Evolutionary conservation across 1,284 basidiomycete species (phyloP), one percentile per base, ranked within the genome.

Genomic region (Ganoderma lingzhi): DNA sequence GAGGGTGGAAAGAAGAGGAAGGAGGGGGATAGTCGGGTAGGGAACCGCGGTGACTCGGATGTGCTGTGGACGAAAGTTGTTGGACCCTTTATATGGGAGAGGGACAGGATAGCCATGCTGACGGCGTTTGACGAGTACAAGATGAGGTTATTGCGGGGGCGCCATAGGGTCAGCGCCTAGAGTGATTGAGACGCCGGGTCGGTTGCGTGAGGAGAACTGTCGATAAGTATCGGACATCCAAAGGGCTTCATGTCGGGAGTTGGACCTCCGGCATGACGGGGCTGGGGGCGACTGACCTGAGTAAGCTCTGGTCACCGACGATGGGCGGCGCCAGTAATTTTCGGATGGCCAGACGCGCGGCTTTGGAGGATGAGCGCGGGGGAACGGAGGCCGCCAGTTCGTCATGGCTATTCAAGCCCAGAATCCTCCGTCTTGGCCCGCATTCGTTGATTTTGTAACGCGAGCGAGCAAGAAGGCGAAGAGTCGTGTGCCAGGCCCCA

Each of bases 61-160:
- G 44, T 61, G 59, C 28, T 42, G 59, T 48, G 17, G 58, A 35
- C 39, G 45, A 62, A 45, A 32, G 62, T 35, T 30, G 59, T 59
- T 28, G 56, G 23, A 28, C 41, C 60, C 51, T 66, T 73, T 73
- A 73, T 73, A 70, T 65, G 67, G n/a, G 55, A 39, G 55, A 66
- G 63, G 70, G 62, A 66, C 63, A 64, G 70, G 42, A 73, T 70
- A 69, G 72, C 72, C 72, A 73, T 64, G 39, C 39, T 71, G 68
- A 65, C 70, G 68, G 48, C 62, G 58, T 66, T 70, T 66, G 62
- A 69, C 64, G 67, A 65, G 60, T 65, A 66, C 51, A 69, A 58
- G 45, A 69, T 58, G 61, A 67, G 68, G 65, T 69, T 68, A 67
- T n/a, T 48, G n/a, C 15, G 45, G n/a, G 45, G 19, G 45, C 45